phyloP scores from a whole-genome alignment of 371 early-diverging fungal species.

The Mucor circinelloides region DNA sequence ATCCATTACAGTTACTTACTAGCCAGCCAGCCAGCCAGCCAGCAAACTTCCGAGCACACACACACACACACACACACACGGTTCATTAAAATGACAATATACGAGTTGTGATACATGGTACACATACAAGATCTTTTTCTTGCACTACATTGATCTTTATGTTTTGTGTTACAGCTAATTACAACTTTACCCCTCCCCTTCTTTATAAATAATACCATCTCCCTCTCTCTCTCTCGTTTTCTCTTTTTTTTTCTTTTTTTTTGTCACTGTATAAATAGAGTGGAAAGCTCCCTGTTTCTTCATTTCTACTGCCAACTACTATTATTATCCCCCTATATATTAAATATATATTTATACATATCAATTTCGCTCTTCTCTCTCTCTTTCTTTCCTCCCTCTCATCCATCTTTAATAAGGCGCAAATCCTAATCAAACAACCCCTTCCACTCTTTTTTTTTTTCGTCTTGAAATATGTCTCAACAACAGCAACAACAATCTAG shows the following conservation, averaged over 20 bases:
- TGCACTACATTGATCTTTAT: constrained; percentile 10
- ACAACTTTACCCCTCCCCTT: not conserved
- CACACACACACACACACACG: too few relatives aligned
- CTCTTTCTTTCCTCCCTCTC: not conserved
- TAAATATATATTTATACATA: not conserved
- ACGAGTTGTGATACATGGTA: not conserved
- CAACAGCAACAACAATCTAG: not conserved
- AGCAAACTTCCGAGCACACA: not conserved
- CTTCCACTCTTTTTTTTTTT: not conserved
- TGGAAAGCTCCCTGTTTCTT: not conserved
- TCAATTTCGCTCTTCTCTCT: not conserved
- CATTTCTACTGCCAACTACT: not conserved
- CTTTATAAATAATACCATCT: not conserved
- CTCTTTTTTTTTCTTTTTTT: not conserved
- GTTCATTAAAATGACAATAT: not conserved
- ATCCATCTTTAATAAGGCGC: not conserved
- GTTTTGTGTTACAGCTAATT: not conserved
- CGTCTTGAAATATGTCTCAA: not conserved
- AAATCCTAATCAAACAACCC: not conserved
- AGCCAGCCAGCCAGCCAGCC: too few relatives aligned
- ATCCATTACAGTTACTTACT: too few relatives aligned
- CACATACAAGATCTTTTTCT: not conserved
- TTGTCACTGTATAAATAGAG: not conserved
- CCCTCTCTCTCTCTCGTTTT: not conserved
- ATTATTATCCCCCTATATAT: not conserved